phyloP scores from a whole-genome alignment of 805 yeast species.

The Clavispora vitiphila region DNA sequence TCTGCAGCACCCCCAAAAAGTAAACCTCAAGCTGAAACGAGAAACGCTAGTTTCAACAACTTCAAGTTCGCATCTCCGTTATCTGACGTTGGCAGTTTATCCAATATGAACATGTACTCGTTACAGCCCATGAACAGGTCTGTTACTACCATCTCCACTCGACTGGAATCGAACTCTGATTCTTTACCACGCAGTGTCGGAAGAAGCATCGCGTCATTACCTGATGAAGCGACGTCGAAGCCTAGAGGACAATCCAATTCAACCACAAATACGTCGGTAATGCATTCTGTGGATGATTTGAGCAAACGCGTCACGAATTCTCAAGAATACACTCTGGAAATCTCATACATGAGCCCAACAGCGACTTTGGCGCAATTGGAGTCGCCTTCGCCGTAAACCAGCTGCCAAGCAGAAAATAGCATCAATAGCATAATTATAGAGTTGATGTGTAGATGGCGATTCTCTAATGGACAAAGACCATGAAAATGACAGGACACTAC shows the following conservation, averaged over 20 bases:
- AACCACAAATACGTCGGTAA: conserved; percentile 22
- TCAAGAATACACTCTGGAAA: background rate
- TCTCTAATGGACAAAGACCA: too few species aligned
- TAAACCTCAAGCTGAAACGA: background rate
- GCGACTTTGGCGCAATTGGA: background rate
- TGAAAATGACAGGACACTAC: too few species aligned
- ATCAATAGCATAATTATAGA: background rate
- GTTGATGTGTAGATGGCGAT: too few species aligned
- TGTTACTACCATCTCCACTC: conserved; percentile 24
- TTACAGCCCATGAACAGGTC: conserved; percentile 30
- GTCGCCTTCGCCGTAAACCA: background rate
- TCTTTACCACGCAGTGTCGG: background rate
- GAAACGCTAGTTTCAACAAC: conserved; percentile 7
- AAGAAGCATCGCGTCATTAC: background rate
- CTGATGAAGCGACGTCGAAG: too few species aligned
- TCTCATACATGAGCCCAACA: background rate
- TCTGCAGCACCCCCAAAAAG: background rate
- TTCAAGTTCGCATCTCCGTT: background rate
- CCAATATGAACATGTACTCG: conserved; percentile 17
- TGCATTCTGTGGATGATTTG: conserved; percentile 25
- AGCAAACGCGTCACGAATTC: conserved; percentile 5
- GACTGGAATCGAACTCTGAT: background rate
- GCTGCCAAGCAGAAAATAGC: background rate
- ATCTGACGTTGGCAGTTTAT: background rate
- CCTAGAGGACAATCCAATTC: conserved; percentile 11